Base-by-base conservation (phyloP, 1,284 basidiomycete genomes). In the Cryptococcus hybrid region DNA sequence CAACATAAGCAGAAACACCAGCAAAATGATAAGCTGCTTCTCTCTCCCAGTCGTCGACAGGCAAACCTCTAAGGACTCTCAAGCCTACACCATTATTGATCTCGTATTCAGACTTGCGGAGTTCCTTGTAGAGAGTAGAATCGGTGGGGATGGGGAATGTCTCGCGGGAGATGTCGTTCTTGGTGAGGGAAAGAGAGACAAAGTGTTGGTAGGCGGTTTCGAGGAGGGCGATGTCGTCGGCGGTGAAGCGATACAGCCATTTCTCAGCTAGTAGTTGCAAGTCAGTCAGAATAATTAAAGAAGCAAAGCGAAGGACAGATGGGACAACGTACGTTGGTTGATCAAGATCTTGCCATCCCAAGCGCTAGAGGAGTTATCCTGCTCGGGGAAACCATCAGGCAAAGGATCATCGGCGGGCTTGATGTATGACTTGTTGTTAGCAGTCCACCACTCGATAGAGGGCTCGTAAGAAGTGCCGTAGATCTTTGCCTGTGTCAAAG, bases 331-430 rank as follows among this genome's bases (percentile, higher is more conserved):
- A 65, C 65, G 65, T 48, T 68, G 47, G 46, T 66, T 61, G 53
- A 66, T 62, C 42, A 68, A 51, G 1, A 54, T 51, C 47, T 65
- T 59, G 5, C 66, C 66, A 30, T 68, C 65, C 66, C 66, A 68
- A 7, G 62, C 35, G 50, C 59, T 66, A 4, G 51, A 24, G 34
- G 56, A 35, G 30, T 18, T 40, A 36, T 58, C 54, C 30, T 61
- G 55, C 24, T 58, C 57, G 1, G 66, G 66, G 52, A 62, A 68
- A 7, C 65, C 66, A 1, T 39, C 55, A 0, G 66, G 64, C 5
- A 68, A 44, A 35, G 60, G 57, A 42, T 68, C 64, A 12, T 66
- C 40, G 11, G 45, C 42, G 1, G 62, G 59, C 45, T 62, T 58
- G 18, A 50, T 47, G 47, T 66, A 64, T 11, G 50, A 55, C 7